Percentiles rank a stretch among this genome's conserved stretches.
Conservation (phyloP, 2,329 filamentous ascomycete genomes). For the Diplocarpon rosae region DNA sequence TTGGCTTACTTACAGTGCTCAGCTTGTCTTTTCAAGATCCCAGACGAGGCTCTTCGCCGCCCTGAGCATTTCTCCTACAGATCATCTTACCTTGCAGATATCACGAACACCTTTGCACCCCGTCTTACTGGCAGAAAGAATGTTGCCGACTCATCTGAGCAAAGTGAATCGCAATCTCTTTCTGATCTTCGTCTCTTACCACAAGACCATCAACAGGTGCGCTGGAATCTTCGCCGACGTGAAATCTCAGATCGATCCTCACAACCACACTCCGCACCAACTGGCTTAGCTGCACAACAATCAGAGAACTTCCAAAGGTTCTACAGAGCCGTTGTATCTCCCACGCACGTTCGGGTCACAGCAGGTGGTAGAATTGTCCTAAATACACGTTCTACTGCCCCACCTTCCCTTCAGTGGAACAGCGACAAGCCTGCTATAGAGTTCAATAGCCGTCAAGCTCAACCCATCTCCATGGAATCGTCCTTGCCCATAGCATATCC, state of each 20-base stretch:
- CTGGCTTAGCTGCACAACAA: slow-evolving; percentile 42
- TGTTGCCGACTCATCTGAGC: slow-evolving; percentile 15
- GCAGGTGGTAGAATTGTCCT: slow-evolving; percentile 57
- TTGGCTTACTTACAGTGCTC: slow-evolving; percentile 3
- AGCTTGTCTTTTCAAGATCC: slow-evolving; percentile 20
- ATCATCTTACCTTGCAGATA: slow-evolving; percentile 14
- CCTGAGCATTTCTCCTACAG: slow-evolving; percentile 16
- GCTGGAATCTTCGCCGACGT: slow-evolving; percentile 25
- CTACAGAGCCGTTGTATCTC: slow-evolving; percentile 57
- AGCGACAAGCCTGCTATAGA: slow-evolving; percentile 7
- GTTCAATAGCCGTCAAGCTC: not conserved
- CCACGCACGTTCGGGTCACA: slow-evolving; percentile 55
- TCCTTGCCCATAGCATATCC: slow-evolving; percentile 9
- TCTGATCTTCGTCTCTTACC: slow-evolving; percentile 4
- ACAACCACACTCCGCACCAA: slow-evolving; percentile 41
- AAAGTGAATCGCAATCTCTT: slow-evolving; percentile 9
- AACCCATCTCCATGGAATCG: slow-evolving; percentile 6
- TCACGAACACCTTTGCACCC: slow-evolving; percentile 12
- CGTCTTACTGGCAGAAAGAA: slow-evolving; percentile 7
- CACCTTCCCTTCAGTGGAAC: slow-evolving; percentile 22
- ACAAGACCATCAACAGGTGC: slow-evolving; percentile 8
- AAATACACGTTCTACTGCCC: slow-evolving; percentile 39
- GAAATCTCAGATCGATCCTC: slow-evolving; percentile 23
- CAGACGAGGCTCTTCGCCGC: slow-evolving; percentile 18
- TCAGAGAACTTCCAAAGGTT: slow-evolving; percentile 57